phyloP scores from a whole-genome alignment of 805 yeast species.

The Spathaspora girioi region DNA sequence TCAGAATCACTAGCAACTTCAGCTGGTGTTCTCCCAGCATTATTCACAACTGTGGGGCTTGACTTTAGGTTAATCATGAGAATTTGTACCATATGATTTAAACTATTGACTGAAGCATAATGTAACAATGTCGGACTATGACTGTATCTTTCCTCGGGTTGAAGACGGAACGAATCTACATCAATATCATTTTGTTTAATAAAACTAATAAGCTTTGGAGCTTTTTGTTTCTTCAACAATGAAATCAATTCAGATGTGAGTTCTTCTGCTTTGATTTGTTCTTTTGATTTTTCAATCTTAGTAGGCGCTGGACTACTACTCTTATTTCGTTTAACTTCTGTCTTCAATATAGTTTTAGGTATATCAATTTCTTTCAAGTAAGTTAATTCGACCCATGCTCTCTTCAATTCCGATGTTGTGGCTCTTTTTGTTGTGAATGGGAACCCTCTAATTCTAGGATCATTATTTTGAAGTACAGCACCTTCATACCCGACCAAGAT shows the following conservation, averaged over 20 bases:
- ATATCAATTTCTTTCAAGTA: conserved; percentile 50
- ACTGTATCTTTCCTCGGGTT: conserved; percentile 51
- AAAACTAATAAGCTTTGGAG: conserved; percentile 67
- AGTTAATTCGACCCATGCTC: conserved; percentile 79
- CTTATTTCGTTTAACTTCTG: conserved; percentile 12
- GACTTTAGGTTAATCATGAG: conserved; percentile 64
- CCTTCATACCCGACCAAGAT: conserved; percentile 66
- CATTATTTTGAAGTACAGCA: conserved; percentile 48
- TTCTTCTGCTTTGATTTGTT: conserved; percentile 27
- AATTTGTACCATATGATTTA: conserved; percentile 61
- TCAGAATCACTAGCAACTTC: conserved; percentile 54
- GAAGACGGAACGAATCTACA: conserved; percentile 45
- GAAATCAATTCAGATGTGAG: conserved; percentile 57
- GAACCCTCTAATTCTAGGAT: conserved; percentile 60
- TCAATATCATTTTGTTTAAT: conserved; percentile 54
- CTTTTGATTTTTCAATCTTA: conserved; percentile 11
- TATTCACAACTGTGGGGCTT: conserved; percentile 59
- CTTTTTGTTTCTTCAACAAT: conserved; percentile 67
- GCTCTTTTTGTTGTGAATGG: conserved; percentile 93
- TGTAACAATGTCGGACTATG: conserved; percentile 74
- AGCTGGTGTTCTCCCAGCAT: conserved; percentile 59
- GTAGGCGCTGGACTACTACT: conserved; percentile 14
- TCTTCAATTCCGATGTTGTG: conserved; percentile 72
- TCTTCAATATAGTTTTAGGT: conserved; percentile 43
- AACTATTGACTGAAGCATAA: conserved; percentile 67